A percentile compares a stretch with the other conserved stretches of the same genome.
These are phyloP conservation scores for Cutaneotrichosporon mucoides DNA, from an alignment of 1,284 basidiomycete species.

Conservation along the genomic window DNA sequence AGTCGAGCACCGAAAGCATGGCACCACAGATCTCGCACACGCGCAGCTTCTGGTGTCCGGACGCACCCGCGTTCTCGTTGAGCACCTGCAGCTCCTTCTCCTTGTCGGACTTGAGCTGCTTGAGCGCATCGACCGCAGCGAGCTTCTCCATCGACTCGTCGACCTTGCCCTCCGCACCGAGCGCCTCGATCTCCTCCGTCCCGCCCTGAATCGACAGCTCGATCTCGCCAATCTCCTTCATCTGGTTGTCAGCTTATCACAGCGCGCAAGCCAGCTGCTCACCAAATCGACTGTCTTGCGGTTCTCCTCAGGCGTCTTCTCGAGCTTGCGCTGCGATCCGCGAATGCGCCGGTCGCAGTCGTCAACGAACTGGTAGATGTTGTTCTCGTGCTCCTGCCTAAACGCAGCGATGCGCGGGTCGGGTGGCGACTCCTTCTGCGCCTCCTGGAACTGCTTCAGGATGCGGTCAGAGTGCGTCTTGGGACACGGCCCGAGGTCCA, in stretches of 20 bases:
- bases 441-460: slow-evolving; percentile 82
- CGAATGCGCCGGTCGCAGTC: slow-evolving; percentile 97
- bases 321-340: slow-evolving; percentile 85
- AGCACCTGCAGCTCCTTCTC: slow-evolving; percentile 95
- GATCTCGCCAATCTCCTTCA: slow-evolving; percentile 99
- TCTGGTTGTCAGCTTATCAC: slow-evolving; percentile 53
- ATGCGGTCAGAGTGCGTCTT: slow-evolving; percentile 93
- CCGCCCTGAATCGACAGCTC: slow-evolving; percentile 97
- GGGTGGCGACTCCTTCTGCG: slow-evolving; percentile 65
- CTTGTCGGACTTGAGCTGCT: slow-evolving; percentile 92
- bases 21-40: slow-evolving; percentile 99
- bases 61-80: slow-evolving; percentile 96
- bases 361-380: slow-evolving; percentile 92
- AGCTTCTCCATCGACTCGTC: slow-evolving; percentile 98
- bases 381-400: slow-evolving; percentile 90
- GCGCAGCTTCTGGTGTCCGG: slow-evolving; percentile 96
- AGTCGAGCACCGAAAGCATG: slow-evolving; percentile 95
- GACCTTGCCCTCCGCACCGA: slow-evolving; percentile 96
- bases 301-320: slow-evolving; percentile 99
- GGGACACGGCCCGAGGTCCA: slow-evolving; percentile 97
- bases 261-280: slow-evolving; percentile 24
- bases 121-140: slow-evolving; percentile 94
- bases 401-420: slow-evolving; percentile 77
- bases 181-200: slow-evolving; percentile 93
- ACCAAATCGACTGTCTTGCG: slow-evolving; percentile 95